Percentiles rank a stretch among this genome's conserved stretches.
phyloP scores from a whole-genome alignment of 345 rosid species.

The Gossypium mustelinum region DNA sequence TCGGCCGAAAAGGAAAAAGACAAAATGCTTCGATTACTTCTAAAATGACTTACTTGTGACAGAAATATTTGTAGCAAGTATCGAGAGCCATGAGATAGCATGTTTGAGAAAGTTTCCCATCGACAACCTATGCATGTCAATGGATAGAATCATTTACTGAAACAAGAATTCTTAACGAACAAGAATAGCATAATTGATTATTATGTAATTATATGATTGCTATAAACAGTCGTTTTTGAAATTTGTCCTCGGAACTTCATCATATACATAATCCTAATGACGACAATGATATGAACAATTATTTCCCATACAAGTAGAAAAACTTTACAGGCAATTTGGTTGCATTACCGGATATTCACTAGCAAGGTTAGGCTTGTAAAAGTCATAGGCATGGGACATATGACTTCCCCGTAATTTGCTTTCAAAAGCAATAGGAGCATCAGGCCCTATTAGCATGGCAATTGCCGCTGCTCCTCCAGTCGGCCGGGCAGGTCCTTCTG shows the following conservation, averaged over 20 bases:
- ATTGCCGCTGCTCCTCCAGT: slow-evolving; percentile 99
- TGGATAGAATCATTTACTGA: neutral
- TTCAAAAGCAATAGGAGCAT: slow-evolving; percentile 92
- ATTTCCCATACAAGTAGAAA: neutral
- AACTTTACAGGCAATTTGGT: slow-evolving; percentile 6
- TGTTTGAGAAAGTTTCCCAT: slow-evolving; percentile 98
- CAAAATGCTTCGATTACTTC: neutral
- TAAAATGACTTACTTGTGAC: slow-evolving; percentile 60
- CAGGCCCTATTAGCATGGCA: slow-evolving; percentile 88
- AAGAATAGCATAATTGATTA: neutral
- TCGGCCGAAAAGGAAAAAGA: neutral
- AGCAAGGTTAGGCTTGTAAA: slow-evolving; percentile 98
- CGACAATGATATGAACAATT: neutral
- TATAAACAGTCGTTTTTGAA: neutral
- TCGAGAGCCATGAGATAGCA: slow-evolving; percentile 99
- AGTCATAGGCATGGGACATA: slow-evolving; percentile 97
- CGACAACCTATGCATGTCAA: slow-evolving; percentile 66
- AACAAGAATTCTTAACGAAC: neutral
- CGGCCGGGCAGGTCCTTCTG: slow-evolving; percentile 99
- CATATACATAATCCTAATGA: neutral
- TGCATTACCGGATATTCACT: slow-evolving; percentile 94
- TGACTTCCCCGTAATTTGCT: slow-evolving; percentile 92
- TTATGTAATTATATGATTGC: neutral
- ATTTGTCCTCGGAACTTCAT: neutral
- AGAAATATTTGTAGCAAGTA: slow-evolving; percentile 75